Base-by-base conservation (phyloP, 1,139 yeast species). In the Suhomyces bolitotheri region DNA sequence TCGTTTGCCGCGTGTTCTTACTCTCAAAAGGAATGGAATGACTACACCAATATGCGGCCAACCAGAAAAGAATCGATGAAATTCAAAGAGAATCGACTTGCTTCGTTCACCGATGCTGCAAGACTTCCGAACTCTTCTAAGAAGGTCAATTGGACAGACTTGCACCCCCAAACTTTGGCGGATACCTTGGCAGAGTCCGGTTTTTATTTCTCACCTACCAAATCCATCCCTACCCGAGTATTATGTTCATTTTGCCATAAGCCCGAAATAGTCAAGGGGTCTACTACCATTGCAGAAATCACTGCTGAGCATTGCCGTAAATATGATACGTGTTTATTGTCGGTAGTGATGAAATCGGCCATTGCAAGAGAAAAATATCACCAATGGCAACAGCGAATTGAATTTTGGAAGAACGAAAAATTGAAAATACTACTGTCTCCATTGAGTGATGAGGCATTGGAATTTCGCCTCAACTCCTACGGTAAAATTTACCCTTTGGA, bases 191-290 rank as follows among this genome's bases (percentile, higher is more conserved):
- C 88, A 1, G 71, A 69, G 22, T 69, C 77, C 17, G 96, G 96
- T 1, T 86, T 87, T 56, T 80, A 70, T 51, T 85, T 71, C 56
- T 67, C 77, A 10, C 95, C 95, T 2, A 66, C 72, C 1, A 63
- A 60, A 41, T 55, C 59, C 25, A 56, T 65, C 38, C 56, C 54
- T n/a, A 78, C 65, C 54, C 73, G 73, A 41, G 73, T 71, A 6
- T 66, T 78, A 2, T 88, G 96, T 53, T 73, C 70, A 31, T 66
- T 72, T 50, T 88, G 96, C 54, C 63, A 70, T 14, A 62, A 64
- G 41, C 62, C 64, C 19, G 78, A 76, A 41, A 58, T 59, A 1
- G 45, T 54, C 22, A 51, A 56, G 14, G 59, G 73, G 52, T 57
- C 53, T 7, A 12, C 39, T 4, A 60, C 55, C 10, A 57, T 61